These are phyloP conservation scores for Udeniomyces megalosporus DNA, from an alignment of 768 basidiomycete species.

Conservation along the genomic window DNA sequence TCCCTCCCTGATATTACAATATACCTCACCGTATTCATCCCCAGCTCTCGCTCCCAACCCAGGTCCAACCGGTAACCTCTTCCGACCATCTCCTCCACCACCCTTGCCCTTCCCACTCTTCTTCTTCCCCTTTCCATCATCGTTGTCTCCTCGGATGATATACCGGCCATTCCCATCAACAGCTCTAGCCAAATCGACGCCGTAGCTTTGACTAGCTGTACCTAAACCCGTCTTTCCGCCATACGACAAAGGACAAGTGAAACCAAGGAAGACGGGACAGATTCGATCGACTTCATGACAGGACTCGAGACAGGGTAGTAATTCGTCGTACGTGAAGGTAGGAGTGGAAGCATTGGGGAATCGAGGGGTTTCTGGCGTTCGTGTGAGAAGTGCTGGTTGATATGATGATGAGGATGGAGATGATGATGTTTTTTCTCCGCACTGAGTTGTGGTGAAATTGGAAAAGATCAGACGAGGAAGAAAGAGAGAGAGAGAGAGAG, in stretches of 20 bases:
- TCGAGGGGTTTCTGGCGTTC: slow-evolving; percentile 16
- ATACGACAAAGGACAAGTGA: slow-evolving; percentile 23
- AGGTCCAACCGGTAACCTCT: too few species aligned
- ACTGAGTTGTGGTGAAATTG: slow-evolving; percentile 10
- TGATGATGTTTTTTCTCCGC: slow-evolving; percentile 2
- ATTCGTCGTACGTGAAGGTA: slow-evolving; percentile 23
- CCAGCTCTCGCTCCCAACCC: too few species aligned
- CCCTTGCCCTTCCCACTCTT: too few species aligned
- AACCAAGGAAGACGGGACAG: slow-evolving; percentile 29
- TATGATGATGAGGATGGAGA: neutral
- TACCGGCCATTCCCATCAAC: too few species aligned
- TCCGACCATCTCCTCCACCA: too few species aligned
- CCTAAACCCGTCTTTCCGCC: neutral
- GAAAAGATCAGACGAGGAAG: neutral
- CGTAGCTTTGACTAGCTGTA: slow-evolving; percentile 25
- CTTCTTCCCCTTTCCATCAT: too few species aligned
- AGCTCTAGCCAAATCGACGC: slow-evolving; percentile 10
- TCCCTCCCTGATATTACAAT: too few species aligned
- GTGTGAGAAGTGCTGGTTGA: slow-evolving; percentile 15
- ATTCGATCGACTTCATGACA: slow-evolving; percentile 26
- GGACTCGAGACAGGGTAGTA: slow-evolving; percentile 26
- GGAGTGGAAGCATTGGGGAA: slow-evolving; percentile 6
- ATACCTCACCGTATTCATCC: too few species aligned
- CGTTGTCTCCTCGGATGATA: too few species aligned
- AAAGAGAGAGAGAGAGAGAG: neutral